These are phyloP conservation scores for Hymenoscyphus repandus DNA, from an alignment of 2,329 filamentous ascomycete genomes.

Conservation along the genomic window DNA sequence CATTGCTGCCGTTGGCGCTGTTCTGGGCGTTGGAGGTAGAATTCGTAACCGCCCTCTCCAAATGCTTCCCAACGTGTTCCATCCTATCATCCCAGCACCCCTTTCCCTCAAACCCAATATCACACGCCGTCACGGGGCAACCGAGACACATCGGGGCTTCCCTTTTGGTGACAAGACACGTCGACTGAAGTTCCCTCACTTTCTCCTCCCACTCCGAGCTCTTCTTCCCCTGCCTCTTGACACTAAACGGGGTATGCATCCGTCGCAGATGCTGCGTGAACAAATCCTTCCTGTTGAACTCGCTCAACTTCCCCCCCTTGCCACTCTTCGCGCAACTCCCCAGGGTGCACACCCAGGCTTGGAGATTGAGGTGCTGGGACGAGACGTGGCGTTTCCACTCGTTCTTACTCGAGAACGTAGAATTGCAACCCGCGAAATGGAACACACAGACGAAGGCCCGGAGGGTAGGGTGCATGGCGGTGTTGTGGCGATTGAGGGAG, in stretches of 20 bases:
- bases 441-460: conserved; percentile 74
- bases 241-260: conserved; percentile 63
- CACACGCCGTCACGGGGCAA: conserved; percentile 61
- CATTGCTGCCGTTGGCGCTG: not conserved
- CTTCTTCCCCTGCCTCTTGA: conserved; percentile 34
- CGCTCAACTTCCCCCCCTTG: conserved; percentile 23
- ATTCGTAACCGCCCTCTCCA: conserved; percentile 56
- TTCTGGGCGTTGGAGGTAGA: no score
- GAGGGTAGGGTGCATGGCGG: conserved; percentile 36
- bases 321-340: conserved; percentile 28
- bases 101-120: conserved; percentile 50
- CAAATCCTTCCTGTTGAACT: conserved; percentile 86
- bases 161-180: conserved; percentile 58
- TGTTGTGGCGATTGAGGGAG: conserved; percentile 44
- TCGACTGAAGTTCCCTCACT: conserved; percentile 50
- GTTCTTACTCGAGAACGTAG: conserved; percentile 76
- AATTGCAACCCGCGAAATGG: conserved; percentile 66
- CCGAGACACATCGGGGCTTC: conserved; percentile 52
- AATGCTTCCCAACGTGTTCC: conserved; percentile 81
- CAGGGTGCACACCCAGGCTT: conserved; percentile 65
- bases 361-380: conserved; percentile 71
- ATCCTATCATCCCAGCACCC: conserved; percentile 75
- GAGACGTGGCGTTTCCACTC: conserved; percentile 91
- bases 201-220: conserved; percentile 43
- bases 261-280: conserved; percentile 84